Evolutionary conservation across 495 filamentous ascomycete genomes (phyloP), one percentile per base, ranked within the genome.

Genomic region (Penicillium crystallinum): DNA sequence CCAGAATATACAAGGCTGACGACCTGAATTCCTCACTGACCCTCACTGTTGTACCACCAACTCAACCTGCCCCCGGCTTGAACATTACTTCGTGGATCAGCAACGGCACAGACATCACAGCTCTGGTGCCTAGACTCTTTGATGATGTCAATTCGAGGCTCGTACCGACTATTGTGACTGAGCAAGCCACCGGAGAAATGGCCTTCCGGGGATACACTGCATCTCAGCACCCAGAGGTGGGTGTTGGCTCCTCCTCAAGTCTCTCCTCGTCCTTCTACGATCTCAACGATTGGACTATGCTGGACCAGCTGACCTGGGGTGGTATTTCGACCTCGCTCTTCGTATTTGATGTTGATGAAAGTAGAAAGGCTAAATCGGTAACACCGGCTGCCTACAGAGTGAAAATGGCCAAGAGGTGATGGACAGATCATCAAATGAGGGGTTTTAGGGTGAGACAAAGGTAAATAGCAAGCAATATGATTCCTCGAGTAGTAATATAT

Each of bases 11-110:
- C 64, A 49, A 55, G 10, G 46, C 63, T 31, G 30, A 49, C 1
- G 31, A 25, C 5, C 41, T 77, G 2, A 68, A 71, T 35, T 73
- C 74, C 8, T 66, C 73, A 2, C 46, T 78, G 3, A 71, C 67
- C 5, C 59, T 81, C 29, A 53, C 61, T 35, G 40, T 56, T 18
- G 64, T 63, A n/a, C 21, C 61, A 18, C 63, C 65, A n/a, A 44
- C 44, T 17, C 61, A 62, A 8, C 40, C 50, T 6, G 19, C 40
- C 2, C 73, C 75, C 0, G 79, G 77, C 0, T 64, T 81, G 1
- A 59, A 63, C 10, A 62, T 83, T 19, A 54, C 61, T 1, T 48
- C 61, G 21, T 82, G 76, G 75, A 64, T 79, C 37, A 74, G 68
- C 59, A 79, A 81, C 55, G 68, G 75, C 21, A 78, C 73, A n/a